Evolutionary conservation across 2,329 filamentous ascomycete species (phyloP).

Genomic region (Fusarium phyllophilum): DNA sequence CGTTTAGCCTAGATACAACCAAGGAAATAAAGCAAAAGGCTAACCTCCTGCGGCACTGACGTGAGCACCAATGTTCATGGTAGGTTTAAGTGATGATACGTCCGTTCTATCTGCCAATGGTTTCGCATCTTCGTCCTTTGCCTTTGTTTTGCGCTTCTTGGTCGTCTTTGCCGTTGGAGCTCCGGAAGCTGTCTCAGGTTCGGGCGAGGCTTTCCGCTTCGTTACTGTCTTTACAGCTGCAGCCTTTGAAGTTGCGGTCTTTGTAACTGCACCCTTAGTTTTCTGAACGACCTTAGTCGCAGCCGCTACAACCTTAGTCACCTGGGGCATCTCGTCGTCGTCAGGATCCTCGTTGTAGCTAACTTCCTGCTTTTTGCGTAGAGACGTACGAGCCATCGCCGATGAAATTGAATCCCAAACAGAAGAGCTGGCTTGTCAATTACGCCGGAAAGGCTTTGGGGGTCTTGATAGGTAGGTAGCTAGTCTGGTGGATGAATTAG

Average conservation of each 20-base stretch:
- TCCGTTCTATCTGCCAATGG: constrained; percentile 76
- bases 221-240: constrained; percentile 36
- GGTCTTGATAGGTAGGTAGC: background rate
- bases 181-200: constrained; percentile 34
- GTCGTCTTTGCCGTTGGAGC: constrained; percentile 38
- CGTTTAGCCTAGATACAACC: constrained; percentile 10
- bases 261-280: constrained; percentile 39
- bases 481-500: background rate
- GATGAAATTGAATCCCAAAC: background rate
- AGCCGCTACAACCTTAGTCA: constrained; percentile 23
- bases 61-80: constrained; percentile 90
- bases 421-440: background rate
- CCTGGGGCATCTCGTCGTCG: constrained; percentile 30
- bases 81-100: constrained; percentile 68
- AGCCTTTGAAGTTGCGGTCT: constrained; percentile 40
- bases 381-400: constrained; percentile 50
- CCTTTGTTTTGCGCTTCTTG: constrained; percentile 58
- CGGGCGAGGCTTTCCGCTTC: constrained; percentile 48
- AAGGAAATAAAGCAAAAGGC: constrained; percentile 37
- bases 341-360: constrained; percentile 48
- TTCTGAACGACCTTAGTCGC: constrained; percentile 44
- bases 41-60: constrained; percentile 88
- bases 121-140: constrained; percentile 58
- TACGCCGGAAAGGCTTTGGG: background rate
- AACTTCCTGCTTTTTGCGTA: constrained; percentile 46